phyloP scores from a whole-genome alignment of 441 rosid species.

The Croton laevigatus region DNA sequence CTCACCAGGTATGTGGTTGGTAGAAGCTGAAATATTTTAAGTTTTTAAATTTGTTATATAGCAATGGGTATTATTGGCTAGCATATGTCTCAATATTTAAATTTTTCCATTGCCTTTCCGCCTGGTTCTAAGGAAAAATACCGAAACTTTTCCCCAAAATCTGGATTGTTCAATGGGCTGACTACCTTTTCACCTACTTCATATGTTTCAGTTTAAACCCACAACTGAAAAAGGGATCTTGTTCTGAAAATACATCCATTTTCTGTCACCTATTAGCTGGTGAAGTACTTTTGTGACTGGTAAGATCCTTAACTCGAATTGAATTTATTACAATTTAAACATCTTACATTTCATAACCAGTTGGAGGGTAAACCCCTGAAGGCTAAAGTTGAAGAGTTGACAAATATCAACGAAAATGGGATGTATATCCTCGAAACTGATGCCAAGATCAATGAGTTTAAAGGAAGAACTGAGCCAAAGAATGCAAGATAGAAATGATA shows the following conservation, averaged over 20 bases:
- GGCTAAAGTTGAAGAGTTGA: background rate
- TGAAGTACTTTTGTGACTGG: background rate
- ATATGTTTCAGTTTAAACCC: background rate
- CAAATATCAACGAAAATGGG: slow-evolving; percentile 28
- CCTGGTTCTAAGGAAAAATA: background rate
- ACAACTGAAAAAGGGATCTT: background rate
- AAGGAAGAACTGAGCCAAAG: slow-evolving; percentile 27
- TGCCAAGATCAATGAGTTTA: slow-evolving; percentile 31
- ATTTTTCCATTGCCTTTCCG: too few species aligned
- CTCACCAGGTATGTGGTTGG: background rate
- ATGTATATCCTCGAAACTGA: slow-evolving; percentile 40
- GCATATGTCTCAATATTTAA: too few species aligned
- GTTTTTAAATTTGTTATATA: too few species aligned
- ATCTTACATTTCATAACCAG: background rate
- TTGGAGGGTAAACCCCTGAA: background rate
- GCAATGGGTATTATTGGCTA: too few species aligned
- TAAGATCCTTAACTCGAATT: background rate
- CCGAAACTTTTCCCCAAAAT: background rate
- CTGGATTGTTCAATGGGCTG: background rate
- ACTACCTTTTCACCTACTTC: background rate
- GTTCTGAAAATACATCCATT: background rate
- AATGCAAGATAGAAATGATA: slow-evolving; percentile 24
- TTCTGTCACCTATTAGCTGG: background rate
- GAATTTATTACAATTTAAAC: background rate
- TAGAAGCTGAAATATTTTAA: too few species aligned